These are phyloP conservation scores for Craspedostauros australis DNA, from an alignment of 108 stramenopile genomes.

Conservation along the genomic window DNA sequence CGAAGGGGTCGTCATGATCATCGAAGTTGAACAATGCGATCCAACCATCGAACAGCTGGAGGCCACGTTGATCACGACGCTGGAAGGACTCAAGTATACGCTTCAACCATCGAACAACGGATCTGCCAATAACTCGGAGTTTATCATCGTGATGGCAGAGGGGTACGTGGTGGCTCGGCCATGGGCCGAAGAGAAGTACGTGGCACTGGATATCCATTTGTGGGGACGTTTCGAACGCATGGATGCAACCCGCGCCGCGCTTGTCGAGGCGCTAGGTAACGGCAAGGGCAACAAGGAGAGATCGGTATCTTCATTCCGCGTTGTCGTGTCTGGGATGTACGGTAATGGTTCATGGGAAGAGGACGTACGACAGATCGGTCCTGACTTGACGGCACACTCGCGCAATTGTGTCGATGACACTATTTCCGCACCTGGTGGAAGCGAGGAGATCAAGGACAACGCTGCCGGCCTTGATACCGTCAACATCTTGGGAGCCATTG, in stretches of 20 bases:
- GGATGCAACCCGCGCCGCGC: conserved; percentile 10
- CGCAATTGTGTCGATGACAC: too few species aligned
- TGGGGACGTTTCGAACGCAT: conserved; percentile 28
- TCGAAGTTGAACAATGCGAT: conserved; percentile 43
- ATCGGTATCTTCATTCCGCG: conserved; percentile 44
- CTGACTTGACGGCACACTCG: too few species aligned
- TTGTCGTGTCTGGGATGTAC: conserved; percentile 66
- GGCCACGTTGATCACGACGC: conserved; percentile 8
- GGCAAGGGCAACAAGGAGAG: conserved; percentile 3
- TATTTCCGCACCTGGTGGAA: too few species aligned
- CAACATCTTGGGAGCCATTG: too few species aligned
- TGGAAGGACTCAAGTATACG: conserved; percentile 22
- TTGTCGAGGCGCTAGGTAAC: conserved; percentile 28
- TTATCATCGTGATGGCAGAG: conserved; percentile 36
- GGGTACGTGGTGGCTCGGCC: conserved; percentile 42
- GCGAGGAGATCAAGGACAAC: too few species aligned
- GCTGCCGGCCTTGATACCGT: too few species aligned
- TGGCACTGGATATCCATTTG: conserved; percentile 40
- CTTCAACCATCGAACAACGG: conserved; percentile 5
- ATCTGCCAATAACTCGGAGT: conserved; percentile 21
- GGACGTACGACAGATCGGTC: conserved; percentile 48
- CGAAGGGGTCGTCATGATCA: conserved; percentile 51
- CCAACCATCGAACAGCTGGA: conserved; percentile 6
- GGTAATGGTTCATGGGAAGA: conserved; percentile 55
- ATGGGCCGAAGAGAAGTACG: conserved; percentile 39